phyloP scores from a whole-genome alignment of 331 rosid species.

The Phaseolus coccineus region DNA sequence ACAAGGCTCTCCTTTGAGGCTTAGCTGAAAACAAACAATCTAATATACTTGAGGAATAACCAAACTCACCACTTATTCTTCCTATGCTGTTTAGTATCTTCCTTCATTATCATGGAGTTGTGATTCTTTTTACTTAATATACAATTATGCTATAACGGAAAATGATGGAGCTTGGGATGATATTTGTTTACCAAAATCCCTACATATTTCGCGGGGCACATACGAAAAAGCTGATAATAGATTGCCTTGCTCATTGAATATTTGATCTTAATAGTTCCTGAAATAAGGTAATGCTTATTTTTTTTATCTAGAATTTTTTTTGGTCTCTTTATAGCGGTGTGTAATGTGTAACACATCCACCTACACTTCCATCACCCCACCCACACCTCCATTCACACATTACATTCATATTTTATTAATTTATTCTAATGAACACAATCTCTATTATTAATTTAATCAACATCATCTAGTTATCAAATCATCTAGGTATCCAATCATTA shows the following conservation, averaged over 20 bases:
- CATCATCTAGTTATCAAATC: no score
- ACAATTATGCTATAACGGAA: constrained; percentile 13
- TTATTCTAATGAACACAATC: no score
- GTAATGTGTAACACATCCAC: neutral
- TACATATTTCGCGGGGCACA: neutral
- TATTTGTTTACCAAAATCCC: neutral
- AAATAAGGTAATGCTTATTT: neutral
- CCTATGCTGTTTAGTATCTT: neutral
- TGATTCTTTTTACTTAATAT: constrained; percentile 20
- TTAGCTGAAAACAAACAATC: constrained; percentile 24
- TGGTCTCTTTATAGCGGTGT: neutral
- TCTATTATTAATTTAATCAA: no score
- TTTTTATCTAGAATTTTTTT: neutral
- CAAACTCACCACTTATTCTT: neutral
- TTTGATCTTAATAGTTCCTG: neutral
- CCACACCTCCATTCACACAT: no score
- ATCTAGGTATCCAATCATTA: no score
- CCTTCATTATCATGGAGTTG: neutral
- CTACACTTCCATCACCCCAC: no score
- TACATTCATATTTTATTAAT: no score
- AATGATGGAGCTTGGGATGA: constrained; percentile 6
- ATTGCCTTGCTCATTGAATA: neutral
- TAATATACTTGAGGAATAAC: constrained; percentile 23
- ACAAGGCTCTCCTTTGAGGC: constrained; percentile 34
- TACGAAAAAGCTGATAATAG: neutral